Base-by-base conservation (phyloP, 2,329 filamentous ascomycete genomes). In the Ophiocordyceps unilateralis region DNA sequence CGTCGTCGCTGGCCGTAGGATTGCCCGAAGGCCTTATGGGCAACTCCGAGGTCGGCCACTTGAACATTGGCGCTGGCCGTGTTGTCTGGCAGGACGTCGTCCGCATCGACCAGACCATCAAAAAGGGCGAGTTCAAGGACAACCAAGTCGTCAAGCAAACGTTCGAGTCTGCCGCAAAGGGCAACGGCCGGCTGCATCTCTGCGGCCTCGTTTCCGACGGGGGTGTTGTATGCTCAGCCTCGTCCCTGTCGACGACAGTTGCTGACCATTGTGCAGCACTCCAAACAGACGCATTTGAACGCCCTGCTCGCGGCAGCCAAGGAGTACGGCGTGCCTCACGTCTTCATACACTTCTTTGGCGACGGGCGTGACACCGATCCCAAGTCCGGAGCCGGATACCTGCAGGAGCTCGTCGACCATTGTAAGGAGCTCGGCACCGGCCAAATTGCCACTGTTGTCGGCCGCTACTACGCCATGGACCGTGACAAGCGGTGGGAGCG, bases 51-150 rank as follows among this genome's bases (percentile, higher is more conserved):
- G 91, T 98, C 62, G 91, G 91, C 48, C 91, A 98, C 66, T 67
- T 98, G 69, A 98, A 98, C 73, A 96, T 98, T 61, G 91, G 91
- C 55, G 91, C 91, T 46, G 91, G 91, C 45, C 77, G 91, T 57
- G 91, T 98, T 47, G 91, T 98, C 55, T 98, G 91, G 91, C 91
- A 98, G 65, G 89, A 91, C 62, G 85, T 93, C 50, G 91, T 98
- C 51, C 83, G 91, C 56, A 98, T 98, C 66, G 91, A 95, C 64
- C 81, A 81, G 67, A 81, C 83, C 37, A 81, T 94, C 68, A 91
- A 89, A 74, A 86, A 87, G 55, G 77, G 75, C 50, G 77, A 93
- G 62, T 64, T 95, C 54, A 73, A 77, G 63, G 72, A 81, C 60
- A 79, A 86, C 52, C 69, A 81, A 45, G 85, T 82, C 50, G 78